A percentile compares a stretch with the other conserved stretches of the same genome.
Conservation (phyloP, 192 early-diverging fungal species). For the Oehlia diaphana region DNA sequence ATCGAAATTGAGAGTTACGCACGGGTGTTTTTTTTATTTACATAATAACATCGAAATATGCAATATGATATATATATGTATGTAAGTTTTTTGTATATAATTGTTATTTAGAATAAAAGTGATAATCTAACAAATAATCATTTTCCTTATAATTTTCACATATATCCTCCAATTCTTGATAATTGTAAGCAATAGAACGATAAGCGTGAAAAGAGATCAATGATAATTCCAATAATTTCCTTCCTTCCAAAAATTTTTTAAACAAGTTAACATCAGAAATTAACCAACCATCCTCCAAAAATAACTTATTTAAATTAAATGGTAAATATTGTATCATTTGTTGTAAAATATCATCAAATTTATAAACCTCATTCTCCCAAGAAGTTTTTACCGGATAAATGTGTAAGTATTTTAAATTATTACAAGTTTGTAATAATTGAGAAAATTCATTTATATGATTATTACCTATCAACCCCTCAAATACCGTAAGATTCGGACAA, state of each 20-base stretch:
- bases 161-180: neutral
- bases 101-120: neutral
- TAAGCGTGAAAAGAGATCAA: neutral
- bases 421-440: neutral
- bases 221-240: neutral
- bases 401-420: neutral
- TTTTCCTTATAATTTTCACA: neutral
- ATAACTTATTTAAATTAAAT: neutral
- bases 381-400: neutral
- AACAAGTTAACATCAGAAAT: neutral
- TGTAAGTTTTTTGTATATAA: too few species aligned
- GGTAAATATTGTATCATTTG: neutral
- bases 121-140: neutral
- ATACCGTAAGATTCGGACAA: neutral
- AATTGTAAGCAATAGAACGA: neutral
- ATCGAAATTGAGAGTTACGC: too few species aligned
- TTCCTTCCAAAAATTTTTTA: neutral
- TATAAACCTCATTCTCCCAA: neutral
- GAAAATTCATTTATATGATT: neutral
- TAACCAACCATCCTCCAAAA: neutral
- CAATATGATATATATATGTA: too few species aligned
- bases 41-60: too few species aligned
- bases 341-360: neutral
- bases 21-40: too few species aligned
- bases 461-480: neutral